Base-by-base conservation (phyloP, 345 rosid genomes). In the Salix caprea region DNA sequence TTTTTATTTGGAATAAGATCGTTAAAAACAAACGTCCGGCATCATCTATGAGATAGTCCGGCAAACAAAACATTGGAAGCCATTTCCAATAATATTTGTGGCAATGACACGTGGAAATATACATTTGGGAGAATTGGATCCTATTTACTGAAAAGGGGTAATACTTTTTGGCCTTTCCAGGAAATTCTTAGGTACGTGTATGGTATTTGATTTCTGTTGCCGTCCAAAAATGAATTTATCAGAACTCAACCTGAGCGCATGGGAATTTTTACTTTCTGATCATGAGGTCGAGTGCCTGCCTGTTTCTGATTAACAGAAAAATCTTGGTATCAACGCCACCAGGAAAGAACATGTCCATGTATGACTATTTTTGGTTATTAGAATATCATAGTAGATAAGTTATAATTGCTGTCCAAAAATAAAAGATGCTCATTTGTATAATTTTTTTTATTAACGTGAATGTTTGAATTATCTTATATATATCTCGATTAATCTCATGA, bases 241-340 rank as follows among this genome's bases (percentile, higher is more conserved):
- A 2, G 46, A 4, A 42, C 12, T 42, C 12, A 23, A 7, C 62
- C 26, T 3, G 26, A 21, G 26, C 13, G 10, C 26, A n/a, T 19
- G 24, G 62, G n/a, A n/a, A 1, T n/a, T 1, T 56, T n/a, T 56
- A 56, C 26, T 56, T 8, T 56, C 7, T 56, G 37, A 5, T 36
- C 37, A 18, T 9, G 62, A 56, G 62, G 23, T 3, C 58, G 26
- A 0, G 6, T 23, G 62, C 62, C 62, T 10, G 62, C 18, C 16
- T 14, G 14, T 40, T 40, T 24, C 28, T 9, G 62, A 9, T 67
- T 75, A 26, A 23, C 61, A 28, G 16, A 46, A 56, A 69, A 69
- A 40, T 61, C 70, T n/a, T 40, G 77, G 68, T 16, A 67, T 42
- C 73, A 72, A 66, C 72, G 66, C 54, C 71, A 3, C 13, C 14